Evolutionary conservation across 2,329 filamentous ascomycete species (phyloP).

Genomic region (Fusarium hainanense): DNA sequence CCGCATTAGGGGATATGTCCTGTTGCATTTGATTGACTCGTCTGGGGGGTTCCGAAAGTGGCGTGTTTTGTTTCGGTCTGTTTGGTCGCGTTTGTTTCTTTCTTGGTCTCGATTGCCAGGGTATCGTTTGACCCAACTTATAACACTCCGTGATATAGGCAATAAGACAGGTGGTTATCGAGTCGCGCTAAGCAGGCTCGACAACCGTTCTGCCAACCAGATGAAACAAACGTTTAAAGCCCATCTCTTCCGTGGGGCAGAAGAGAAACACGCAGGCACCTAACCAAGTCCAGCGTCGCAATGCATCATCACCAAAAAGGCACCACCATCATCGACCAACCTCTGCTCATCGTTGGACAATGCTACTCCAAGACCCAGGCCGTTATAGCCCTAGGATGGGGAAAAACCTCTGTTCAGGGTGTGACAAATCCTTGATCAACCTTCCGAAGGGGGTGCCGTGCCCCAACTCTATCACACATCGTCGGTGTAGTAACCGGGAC

Average conservation of each 20-base stretch:
- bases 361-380: conserved; percentile 36
- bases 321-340: conserved; percentile 33
- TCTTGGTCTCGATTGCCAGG: conserved; percentile 26
- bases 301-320: conserved; percentile 39
- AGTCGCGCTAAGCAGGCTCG: conserved; percentile 37
- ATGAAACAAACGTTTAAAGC: conserved; percentile 40
- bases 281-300: conserved; percentile 41
- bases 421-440: conserved; percentile 46
- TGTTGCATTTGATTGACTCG: conserved; percentile 15
- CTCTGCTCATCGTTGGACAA: conserved; percentile 33
- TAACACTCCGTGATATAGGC: conserved; percentile 44
- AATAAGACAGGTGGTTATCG: conserved; percentile 45
- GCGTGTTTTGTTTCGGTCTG: conserved; percentile 42
- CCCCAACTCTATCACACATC: conserved; percentile 35
- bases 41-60: conserved; percentile 30
- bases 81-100: conserved; percentile 33
- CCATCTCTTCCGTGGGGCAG: conserved; percentile 35
- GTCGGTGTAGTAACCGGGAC: conserved; percentile 34
- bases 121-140: conserved; percentile 30
- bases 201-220: conserved; percentile 42
- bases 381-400: conserved; percentile 37
- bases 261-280: conserved; percentile 31
- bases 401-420: conserved; percentile 22
- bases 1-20: conserved; percentile 32
- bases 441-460: conserved; percentile 14